Evolutionary conservation across 2,329 filamentous ascomycete genomes (phyloP), one percentile per base, ranked within the genome.

Genomic region (Diaporthe sp.): DNA sequence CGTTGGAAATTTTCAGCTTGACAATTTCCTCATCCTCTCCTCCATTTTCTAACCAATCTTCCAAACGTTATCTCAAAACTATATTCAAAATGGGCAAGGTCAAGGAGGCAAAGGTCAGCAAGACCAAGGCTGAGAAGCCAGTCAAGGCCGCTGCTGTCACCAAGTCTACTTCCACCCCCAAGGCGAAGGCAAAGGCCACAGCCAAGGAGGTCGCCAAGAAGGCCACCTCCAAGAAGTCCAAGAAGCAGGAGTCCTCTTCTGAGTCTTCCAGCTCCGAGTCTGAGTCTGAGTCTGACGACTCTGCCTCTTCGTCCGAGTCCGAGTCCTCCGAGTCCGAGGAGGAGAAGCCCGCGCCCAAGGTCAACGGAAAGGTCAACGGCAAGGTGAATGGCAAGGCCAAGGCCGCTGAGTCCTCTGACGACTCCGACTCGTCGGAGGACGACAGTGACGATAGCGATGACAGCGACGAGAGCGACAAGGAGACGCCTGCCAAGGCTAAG

Each of bases 91-190:
- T 93, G 92, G 91, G 87, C 83, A 93, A 93, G 86, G 85, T 87
- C 72, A 93, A 93, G 87, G 88, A 92, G 82, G 86, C 81, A 81
- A 89, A 84, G 81, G 82, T 81, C 79, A 81, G 84, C 78, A 90
- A 90, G 86, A 81, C 87, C 80, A 86, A 88, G 78, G 83, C 85
- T 80, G 87, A 88, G 81, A 82, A 86, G 76, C 81, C 87, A 79
- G 91, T 92, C 84, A 94, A 94, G 88, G 88, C 88, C 79, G 91
- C 88, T 78, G 89, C 90, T 78, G 88, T 94, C 80, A 90, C 89
- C 86, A 95, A 95, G 88, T 82, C 91, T 71, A 87, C 90, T 76
- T 88, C 93, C 83, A 89, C 89, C 77, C 85, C 91, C 81, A 92
- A 91, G 85, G 85, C 88, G 76, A 93, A 93, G 87, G 89, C 90